Evolutionary conservation across 306 rosid species (phyloP).

Genomic region (Prosopis cineraria): DNA sequence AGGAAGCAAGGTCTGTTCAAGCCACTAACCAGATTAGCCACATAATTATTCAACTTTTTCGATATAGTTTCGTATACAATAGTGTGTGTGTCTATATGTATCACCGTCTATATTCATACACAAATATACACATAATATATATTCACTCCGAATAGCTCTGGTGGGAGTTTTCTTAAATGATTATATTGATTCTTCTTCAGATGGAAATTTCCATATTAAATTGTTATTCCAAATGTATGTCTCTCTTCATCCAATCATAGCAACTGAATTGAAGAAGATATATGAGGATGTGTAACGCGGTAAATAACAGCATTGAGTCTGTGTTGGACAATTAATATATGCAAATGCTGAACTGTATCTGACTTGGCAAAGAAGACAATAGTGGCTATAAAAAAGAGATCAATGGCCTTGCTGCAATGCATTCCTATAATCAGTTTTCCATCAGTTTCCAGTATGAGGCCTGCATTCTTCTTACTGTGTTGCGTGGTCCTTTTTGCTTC

Average conservation of each 20-base stretch:
- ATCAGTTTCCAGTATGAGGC: constrained; percentile 33
- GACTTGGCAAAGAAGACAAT: background rate
- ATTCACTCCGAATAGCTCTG: background rate
- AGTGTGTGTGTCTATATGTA: background rate
- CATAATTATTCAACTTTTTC: background rate
- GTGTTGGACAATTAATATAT: background rate
- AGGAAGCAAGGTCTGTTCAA: background rate
- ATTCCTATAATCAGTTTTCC: constrained; percentile 1
- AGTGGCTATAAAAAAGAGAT: constrained; percentile 23
- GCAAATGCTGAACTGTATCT: constrained; percentile 23
- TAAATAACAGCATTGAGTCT: background rate
- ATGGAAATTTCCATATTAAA: background rate
- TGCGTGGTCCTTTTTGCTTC: constrained; percentile 28
- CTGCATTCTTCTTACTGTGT: constrained; percentile 20
- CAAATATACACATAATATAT: background rate
- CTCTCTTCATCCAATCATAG: background rate
- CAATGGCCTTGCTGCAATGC: background rate
- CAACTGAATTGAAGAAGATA: constrained; percentile 10
- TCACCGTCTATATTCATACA: background rate
- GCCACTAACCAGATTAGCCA: background rate
- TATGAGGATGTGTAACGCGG: no score
- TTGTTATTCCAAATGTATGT: background rate
- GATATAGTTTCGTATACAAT: no score
- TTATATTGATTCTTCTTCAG: background rate
- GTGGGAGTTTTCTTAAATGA: background rate